These are phyloP conservation scores for Curvularia sp. DNA, from an alignment of 2,329 filamentous ascomycete species.

Conservation along the genomic window DNA sequence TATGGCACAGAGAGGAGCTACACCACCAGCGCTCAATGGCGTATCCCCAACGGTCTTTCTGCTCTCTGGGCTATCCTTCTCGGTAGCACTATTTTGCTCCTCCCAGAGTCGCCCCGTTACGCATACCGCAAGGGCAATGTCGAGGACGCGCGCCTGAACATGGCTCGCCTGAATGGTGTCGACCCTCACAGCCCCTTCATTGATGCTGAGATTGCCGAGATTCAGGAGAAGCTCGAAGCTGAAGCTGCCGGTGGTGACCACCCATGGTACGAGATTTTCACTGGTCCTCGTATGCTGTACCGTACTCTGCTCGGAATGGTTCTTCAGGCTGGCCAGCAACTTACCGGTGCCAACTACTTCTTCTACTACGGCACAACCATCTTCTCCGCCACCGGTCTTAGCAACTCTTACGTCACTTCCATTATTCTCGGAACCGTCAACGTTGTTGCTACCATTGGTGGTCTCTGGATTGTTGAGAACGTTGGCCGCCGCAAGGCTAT, in stretches of 20 bases:
- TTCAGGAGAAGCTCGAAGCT: slow-evolving; percentile 63
- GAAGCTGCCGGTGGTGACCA: slow-evolving; percentile 54
- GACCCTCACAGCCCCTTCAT: slow-evolving; percentile 62
- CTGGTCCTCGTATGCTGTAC: slow-evolving; percentile 71
- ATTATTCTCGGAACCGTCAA: slow-evolving; percentile 61
- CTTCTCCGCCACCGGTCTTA: slow-evolving; percentile 53
- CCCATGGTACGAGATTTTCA: slow-evolving; percentile 66
- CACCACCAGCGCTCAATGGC: slow-evolving; percentile 64
- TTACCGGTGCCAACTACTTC: slow-evolving; percentile 67
- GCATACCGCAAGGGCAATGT: slow-evolving; percentile 62
- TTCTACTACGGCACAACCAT: slow-evolving; percentile 58
- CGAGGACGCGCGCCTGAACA: slow-evolving; percentile 60
- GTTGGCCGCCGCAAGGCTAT: slow-evolving; percentile 57
- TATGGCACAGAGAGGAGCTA: slow-evolving; percentile 64
- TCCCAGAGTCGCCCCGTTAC: slow-evolving; percentile 65
- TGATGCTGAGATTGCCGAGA: slow-evolving; percentile 62
- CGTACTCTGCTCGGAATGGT: slow-evolving; percentile 68
- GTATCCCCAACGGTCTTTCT: slow-evolving; percentile 68
- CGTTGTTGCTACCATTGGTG: slow-evolving; percentile 56
- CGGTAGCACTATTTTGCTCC: slow-evolving; percentile 61
- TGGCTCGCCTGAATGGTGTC: slow-evolving; percentile 64
- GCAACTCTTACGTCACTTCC: slow-evolving; percentile 56
- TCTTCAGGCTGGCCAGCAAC: slow-evolving; percentile 71
- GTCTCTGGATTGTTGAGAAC: slow-evolving; percentile 57
- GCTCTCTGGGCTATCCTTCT: slow-evolving; percentile 65